Evolutionary conservation across 495 filamentous ascomycete species (phyloP).

Genomic region (Aspergillus wentii): DNA sequence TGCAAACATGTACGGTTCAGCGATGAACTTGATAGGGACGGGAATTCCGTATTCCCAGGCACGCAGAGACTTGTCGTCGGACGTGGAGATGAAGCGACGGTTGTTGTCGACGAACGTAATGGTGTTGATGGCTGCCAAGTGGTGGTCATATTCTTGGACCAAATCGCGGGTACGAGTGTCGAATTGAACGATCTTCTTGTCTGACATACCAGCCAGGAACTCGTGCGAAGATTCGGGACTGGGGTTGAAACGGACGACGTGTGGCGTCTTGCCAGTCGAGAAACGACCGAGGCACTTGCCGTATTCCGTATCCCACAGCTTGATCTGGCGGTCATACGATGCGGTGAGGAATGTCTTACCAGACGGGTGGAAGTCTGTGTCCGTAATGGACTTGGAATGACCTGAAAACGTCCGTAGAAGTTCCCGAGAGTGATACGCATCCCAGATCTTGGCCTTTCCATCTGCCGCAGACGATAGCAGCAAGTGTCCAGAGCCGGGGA

Average conservation of each 20-base stretch:
- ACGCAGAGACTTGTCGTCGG: conserved; percentile 90
- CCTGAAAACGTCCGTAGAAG: conserved; percentile 85
- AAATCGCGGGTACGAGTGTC: conserved; percentile 80
- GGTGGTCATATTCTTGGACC: conserved; percentile 97
- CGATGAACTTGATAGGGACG: conserved; percentile 83
- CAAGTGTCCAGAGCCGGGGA: conserved; percentile 81
- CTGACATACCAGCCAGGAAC: conserved; percentile 93
- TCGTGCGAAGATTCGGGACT: conserved; percentile 69
- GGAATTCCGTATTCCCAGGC: conserved; percentile 98
- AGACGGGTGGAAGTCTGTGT: conserved; percentile 76
- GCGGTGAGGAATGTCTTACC: conserved; percentile 90
- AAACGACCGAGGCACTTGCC: conserved; percentile 82
- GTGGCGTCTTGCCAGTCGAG: conserved; percentile 88
- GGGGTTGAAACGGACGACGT: conserved; percentile 92
- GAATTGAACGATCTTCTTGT: conserved; percentile 98
- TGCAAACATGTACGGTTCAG: conserved; percentile 95
- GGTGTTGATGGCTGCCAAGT: conserved; percentile 94
- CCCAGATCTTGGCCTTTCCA: conserved; percentile 88
- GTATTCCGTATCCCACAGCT: conserved; percentile 97
- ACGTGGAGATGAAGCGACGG: conserved; percentile 94
- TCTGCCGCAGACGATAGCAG: conserved; percentile 83
- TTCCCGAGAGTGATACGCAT: conserved; percentile 84
- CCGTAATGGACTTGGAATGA: conserved; percentile 85
- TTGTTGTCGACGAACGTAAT: conserved; percentile 94
- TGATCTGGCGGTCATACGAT: conserved; percentile 89